These are phyloP conservation scores for Ceratocystis papillata DNA, from an alignment of 2,329 filamentous ascomycete species.

Conservation along the genomic window DNA sequence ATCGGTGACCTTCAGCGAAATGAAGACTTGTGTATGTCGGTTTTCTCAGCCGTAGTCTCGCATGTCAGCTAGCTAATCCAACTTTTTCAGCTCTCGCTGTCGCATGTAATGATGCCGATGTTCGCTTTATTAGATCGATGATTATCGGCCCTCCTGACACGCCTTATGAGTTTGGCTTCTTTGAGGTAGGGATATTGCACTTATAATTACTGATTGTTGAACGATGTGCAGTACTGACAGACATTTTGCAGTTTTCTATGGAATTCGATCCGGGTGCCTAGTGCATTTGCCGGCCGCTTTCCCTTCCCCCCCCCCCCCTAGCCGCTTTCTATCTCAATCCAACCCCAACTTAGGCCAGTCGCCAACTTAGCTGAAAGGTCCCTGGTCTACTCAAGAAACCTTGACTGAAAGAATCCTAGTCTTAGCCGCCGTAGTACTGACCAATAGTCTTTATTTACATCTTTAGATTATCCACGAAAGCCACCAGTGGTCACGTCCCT, in stretches of 20 bases:
- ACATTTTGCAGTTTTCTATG: slow-evolving; percentile 52
- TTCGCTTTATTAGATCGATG: slow-evolving; percentile 74
- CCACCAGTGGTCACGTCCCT: slow-evolving; percentile 52
- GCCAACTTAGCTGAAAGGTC: neutral
- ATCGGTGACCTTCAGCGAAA: slow-evolving; percentile 74
- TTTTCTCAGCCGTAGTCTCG: neutral
- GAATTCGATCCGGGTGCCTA: slow-evolving; percentile 60
- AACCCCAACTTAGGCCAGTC: neutral
- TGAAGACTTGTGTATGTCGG: slow-evolving; percentile 64
- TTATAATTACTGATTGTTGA: too few species aligned
- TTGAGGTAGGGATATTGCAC: slow-evolving; percentile 52
- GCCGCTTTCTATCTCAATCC: neutral
- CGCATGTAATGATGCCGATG: slow-evolving; percentile 75
- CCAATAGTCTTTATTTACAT: neutral
- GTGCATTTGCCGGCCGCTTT: slow-evolving; percentile 16
- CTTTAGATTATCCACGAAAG: slow-evolving; percentile 69
- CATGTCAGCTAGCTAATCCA: neutral
- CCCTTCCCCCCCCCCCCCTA: neutral
- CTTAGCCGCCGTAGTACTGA: neutral
- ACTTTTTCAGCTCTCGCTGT: slow-evolving; percentile 61
- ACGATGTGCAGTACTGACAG: neutral
- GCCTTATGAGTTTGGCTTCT: slow-evolving; percentile 95
- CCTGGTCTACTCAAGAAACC: neutral
- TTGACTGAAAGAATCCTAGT: too few species aligned
- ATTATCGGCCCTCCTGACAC: slow-evolving; percentile 90